phyloP scores from a whole-genome alignment of 495 filamentous ascomycete species.

The Talaromyces adpressus region DNA sequence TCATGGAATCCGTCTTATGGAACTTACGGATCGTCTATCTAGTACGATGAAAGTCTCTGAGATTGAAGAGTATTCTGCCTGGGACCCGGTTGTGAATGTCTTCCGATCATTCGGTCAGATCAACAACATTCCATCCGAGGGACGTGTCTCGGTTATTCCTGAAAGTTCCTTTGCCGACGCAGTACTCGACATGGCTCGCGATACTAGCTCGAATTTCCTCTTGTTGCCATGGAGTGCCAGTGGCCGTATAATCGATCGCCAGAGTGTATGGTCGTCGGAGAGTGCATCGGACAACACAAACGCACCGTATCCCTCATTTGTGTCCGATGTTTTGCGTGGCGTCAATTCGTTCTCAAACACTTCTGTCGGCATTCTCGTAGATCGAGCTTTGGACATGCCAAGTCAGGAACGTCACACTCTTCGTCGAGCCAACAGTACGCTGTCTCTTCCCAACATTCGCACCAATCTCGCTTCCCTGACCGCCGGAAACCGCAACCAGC shows the following conservation, averaged over 20 bases:
- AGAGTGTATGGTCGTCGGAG: slow-evolving; percentile 24
- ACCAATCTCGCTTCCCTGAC: slow-evolving; percentile 33
- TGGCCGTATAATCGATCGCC: slow-evolving; percentile 60
- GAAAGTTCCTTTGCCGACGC: slow-evolving; percentile 73
- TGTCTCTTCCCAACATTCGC: slow-evolving; percentile 47
- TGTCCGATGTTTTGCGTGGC: slow-evolving; percentile 39
- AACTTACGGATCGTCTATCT: slow-evolving; percentile 87
- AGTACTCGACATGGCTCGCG: slow-evolving; percentile 57
- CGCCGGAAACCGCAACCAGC: slow-evolving; percentile 63
- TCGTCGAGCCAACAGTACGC: slow-evolving; percentile 44
- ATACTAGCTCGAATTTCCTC: slow-evolving; percentile 68
- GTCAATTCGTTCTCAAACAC: slow-evolving; percentile 38
- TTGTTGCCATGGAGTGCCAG: slow-evolving; percentile 88
- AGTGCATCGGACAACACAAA: slow-evolving; percentile 24
- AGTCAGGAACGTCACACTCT: slow-evolving; percentile 35
- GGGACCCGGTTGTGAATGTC: slow-evolving; percentile 86
- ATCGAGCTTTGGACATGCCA: slow-evolving; percentile 51
- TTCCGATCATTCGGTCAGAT: slow-evolving; percentile 85
- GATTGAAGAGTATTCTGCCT: slow-evolving; percentile 63
- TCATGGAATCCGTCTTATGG: slow-evolving; percentile 77
- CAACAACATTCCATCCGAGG: slow-evolving; percentile 77
- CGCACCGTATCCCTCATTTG: slow-evolving; percentile 55
- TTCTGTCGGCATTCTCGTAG: slow-evolving; percentile 71
- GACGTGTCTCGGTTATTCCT: slow-evolving; percentile 69
- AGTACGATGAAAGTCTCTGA: slow-evolving; percentile 93